Conservation (phyloP, 169 alveolate genomes). For the Eimeria brunetti region DNA sequence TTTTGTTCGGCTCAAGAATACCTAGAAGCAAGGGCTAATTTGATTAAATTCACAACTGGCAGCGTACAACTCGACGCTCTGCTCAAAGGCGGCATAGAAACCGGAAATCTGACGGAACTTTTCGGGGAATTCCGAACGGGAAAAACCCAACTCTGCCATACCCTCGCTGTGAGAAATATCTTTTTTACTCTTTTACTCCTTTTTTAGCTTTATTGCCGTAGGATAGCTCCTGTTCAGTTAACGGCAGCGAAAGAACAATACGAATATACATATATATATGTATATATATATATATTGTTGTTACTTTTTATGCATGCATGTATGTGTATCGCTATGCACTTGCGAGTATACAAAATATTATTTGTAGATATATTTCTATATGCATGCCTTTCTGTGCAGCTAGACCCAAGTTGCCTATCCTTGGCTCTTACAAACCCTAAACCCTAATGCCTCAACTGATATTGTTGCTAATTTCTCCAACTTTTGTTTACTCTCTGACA, state of each 20-base stretch:
- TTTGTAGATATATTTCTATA: no score
- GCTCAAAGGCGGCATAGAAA: constrained; percentile 99
- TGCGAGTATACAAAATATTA: no score
- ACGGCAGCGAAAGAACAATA: no score
- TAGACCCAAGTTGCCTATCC: not conserved
- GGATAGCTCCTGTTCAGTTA: no score
- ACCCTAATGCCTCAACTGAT: not conserved
- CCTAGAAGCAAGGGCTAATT: constrained; percentile 88
- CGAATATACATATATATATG: not conserved
- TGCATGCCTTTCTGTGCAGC: not conserved
- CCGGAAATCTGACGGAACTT: constrained; percentile 97
- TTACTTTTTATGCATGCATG: not conserved
- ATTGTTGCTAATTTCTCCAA: not conserved
- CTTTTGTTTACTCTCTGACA: not conserved
- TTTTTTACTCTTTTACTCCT: not conserved
- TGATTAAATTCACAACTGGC: constrained; percentile 97
- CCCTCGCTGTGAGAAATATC: constrained; percentile 89
- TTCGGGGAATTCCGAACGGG: constrained; percentile 99
- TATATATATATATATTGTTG: not conserved
- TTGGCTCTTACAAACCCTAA: not conserved
- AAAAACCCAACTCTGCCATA: constrained; percentile 98
- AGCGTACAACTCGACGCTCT: constrained; percentile 95
- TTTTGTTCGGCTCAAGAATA: constrained; percentile 79
- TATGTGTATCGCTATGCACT: not conserved
- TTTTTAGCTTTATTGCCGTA: no score